Evolutionary conservation across 2,329 filamentous ascomycete genomes (phyloP).

Genomic region (Diatrype stigma): DNA sequence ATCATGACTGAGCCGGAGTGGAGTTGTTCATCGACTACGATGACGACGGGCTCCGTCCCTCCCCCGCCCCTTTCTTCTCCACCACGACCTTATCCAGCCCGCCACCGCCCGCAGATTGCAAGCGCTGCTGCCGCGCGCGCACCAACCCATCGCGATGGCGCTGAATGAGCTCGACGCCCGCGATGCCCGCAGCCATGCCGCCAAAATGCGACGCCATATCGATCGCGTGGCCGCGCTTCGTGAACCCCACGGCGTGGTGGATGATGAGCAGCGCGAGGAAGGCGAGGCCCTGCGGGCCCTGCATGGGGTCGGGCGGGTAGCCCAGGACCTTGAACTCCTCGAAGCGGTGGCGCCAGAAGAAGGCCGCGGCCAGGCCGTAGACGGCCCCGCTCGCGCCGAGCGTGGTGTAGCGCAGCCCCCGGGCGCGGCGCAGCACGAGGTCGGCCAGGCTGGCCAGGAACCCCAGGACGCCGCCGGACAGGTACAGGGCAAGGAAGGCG

Average conservation of each 20-base stretch:
- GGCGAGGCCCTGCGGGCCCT: constrained; percentile 50
- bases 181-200: constrained; percentile 45
- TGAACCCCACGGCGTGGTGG: constrained; percentile 46
- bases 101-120: too few species aligned
- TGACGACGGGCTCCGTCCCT: neutral
- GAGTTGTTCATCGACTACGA: neutral
- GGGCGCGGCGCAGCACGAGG: constrained; percentile 42
- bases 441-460: constrained; percentile 54
- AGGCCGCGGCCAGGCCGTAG: constrained; percentile 57
- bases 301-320: constrained; percentile 49
- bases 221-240: constrained; percentile 35
- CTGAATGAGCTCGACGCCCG: constrained; percentile 34
- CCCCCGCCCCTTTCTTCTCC: constrained; percentile 7
- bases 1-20: neutral
- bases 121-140: constrained; percentile 20
- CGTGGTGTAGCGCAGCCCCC: constrained; percentile 44
- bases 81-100: constrained; percentile 11
- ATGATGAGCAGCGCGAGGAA: constrained; percentile 49
- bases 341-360: constrained; percentile 54
- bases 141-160: constrained; percentile 24
- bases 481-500: constrained; percentile 65
- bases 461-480: constrained; percentile 52
- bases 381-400: constrained; percentile 66
- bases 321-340: constrained; percentile 56
- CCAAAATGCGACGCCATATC: constrained; percentile 52